Percentiles rank a stretch among this genome's conserved stretches.
phyloP scores from a whole-genome alignment of 176 grass and related monocot genomes.

The Triticum dicoccoides region DNA sequence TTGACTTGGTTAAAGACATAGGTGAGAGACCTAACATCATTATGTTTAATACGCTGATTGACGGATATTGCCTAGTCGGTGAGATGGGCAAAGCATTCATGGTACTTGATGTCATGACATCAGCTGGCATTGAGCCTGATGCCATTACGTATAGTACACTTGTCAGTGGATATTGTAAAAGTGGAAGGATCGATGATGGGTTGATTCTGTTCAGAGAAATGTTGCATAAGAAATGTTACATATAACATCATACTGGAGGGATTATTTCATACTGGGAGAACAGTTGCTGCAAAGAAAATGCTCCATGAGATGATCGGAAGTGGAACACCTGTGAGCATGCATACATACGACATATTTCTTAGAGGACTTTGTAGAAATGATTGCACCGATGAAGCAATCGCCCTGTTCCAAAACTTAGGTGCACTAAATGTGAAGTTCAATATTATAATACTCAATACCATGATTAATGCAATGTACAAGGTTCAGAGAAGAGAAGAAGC shows the following conservation, averaged over 20 bases:
- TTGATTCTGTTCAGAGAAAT: not conserved
- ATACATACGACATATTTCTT: not conserved
- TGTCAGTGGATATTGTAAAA: not conserved
- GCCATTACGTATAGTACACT: not conserved
- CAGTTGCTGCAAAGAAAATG: not conserved
- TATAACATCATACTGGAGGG: not conserved
- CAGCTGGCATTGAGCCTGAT: not conserved
- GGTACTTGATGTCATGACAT: not conserved
- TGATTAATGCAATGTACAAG: not conserved
- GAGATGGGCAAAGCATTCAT: not conserved
- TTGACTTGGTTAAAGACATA: not conserved
- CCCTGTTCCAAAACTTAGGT: not conserved
- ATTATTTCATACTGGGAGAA: not conserved
- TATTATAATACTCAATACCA: not conserved
- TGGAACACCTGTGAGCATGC: not conserved
- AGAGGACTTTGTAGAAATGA: not conserved
- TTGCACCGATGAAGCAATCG: not conserved
- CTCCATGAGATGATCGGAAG: not conserved
- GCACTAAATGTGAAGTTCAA: not conserved
- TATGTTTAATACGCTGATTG: not conserved
- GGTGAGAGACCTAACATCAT: not conserved
- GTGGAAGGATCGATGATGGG: not conserved
- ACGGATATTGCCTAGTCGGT: not conserved
- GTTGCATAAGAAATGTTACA: not conserved
- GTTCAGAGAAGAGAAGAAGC: not conserved